These are phyloP conservation scores for Coemansia sp. DNA, from an alignment of 192 early-diverging fungal genomes.

Conservation along the genomic window DNA sequence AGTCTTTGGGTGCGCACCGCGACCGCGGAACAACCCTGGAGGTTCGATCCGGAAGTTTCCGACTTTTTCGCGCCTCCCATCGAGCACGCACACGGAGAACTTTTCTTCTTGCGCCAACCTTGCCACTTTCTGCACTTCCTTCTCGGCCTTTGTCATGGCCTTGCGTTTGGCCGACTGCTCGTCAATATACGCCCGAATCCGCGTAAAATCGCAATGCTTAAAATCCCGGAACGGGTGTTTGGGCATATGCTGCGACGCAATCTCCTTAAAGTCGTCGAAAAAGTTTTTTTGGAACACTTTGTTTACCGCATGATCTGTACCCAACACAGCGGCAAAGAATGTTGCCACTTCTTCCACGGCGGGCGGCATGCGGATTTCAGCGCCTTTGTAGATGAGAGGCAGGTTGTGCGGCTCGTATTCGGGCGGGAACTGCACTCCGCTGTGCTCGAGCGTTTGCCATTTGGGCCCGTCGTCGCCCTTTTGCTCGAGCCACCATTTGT, in stretches of 20 bases:
- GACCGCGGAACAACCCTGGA: slow-evolving; percentile 93
- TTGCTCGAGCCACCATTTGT: slow-evolving; percentile 71
- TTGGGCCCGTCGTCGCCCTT: slow-evolving; percentile 67
- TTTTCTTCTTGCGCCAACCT: slow-evolving; percentile 68
- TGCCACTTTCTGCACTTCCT: slow-evolving; percentile 74
- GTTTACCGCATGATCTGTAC: slow-evolving; percentile 82
- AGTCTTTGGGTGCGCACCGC: slow-evolving; percentile 94
- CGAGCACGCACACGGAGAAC: slow-evolving; percentile 74
- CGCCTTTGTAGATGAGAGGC: slow-evolving; percentile 84
- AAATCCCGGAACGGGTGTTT: slow-evolving; percentile 72
- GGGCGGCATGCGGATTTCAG: slow-evolving; percentile 62
- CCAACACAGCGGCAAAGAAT: slow-evolving; percentile 87
- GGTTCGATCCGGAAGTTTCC: slow-evolving; percentile 98
- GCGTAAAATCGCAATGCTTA: slow-evolving; percentile 85
- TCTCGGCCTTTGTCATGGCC: slow-evolving; percentile 86
- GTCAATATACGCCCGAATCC: slow-evolving; percentile 78
- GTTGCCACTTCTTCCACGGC: slow-evolving; percentile 92
- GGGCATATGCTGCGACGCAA: slow-evolving; percentile 63
- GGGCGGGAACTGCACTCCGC: slow-evolving; percentile 89
- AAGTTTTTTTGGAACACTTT: slow-evolving; percentile 88
- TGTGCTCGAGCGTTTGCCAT: slow-evolving; percentile 87
- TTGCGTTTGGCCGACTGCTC: slow-evolving; percentile 77
- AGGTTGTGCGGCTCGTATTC: slow-evolving; percentile 86
- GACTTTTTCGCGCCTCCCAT: slow-evolving; percentile 94
- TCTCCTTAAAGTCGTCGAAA: slow-evolving; percentile 79